Conservation (phyloP, 305 asterid genomes). For the Fraxinus sp. region DNA sequence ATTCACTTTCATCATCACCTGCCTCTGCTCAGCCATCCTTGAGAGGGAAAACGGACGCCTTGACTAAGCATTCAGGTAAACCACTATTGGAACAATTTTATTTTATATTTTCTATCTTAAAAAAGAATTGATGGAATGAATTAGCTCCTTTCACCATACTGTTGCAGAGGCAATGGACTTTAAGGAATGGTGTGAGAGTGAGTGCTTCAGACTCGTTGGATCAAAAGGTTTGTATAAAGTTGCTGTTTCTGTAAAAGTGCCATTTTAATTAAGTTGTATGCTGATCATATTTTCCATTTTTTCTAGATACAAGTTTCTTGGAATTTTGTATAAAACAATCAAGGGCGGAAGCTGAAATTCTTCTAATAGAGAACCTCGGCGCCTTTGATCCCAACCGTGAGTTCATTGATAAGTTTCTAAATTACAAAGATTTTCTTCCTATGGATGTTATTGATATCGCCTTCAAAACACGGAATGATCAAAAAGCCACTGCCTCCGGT, state of each 20-base stretch:
- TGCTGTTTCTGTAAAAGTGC: neutral
- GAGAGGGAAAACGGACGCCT: conserved; percentile 57
- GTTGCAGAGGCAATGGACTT: conserved; percentile 85
- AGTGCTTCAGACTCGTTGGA: conserved; percentile 72
- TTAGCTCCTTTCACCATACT: conserved; percentile 4
- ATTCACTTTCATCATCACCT: conserved; percentile 46
- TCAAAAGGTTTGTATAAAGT: conserved; percentile 48
- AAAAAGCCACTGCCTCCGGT: conserved; percentile 34
- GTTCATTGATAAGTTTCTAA: conserved; percentile 72
- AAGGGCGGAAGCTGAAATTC: conserved; percentile 72
- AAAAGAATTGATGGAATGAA: neutral
- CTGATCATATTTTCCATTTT: conserved; percentile 12
- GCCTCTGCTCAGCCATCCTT: conserved; percentile 41
- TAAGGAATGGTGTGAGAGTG: conserved; percentile 91
- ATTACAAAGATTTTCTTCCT: conserved; percentile 67
- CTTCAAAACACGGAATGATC: conserved; percentile 50
- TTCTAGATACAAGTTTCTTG: conserved; percentile 67
- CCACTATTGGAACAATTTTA: neutral
- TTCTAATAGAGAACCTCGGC: conserved; percentile 67
- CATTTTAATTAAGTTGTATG: neutral
- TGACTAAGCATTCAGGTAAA: conserved; percentile 64
- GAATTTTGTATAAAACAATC: conserved; percentile 72
- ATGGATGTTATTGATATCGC: conserved; percentile 66
- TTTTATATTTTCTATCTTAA: neutral
- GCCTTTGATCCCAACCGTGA: conserved; percentile 62